A percentile compares a stretch with the other conserved stretches of the same genome.
Conservation (phyloP, 805 yeast species). For the Yamadazyma phyllophila region DNA sequence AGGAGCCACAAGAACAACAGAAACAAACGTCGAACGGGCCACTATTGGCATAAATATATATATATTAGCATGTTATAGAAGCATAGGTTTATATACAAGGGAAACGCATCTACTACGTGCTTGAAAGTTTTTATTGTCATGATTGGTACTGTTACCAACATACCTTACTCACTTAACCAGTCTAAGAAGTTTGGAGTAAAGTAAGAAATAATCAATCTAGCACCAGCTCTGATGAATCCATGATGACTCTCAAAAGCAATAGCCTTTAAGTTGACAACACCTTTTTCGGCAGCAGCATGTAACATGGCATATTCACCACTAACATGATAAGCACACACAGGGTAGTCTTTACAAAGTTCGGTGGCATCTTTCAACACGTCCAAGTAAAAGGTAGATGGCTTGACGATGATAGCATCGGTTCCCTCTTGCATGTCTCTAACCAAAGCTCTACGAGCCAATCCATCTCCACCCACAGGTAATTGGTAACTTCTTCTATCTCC, state of each 20-base stretch:
- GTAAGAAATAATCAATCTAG: constrained; percentile 84
- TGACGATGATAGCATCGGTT: constrained; percentile 91
- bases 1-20: not conserved
- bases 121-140: not conserved
- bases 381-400: constrained; percentile 93
- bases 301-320: constrained; percentile 97
- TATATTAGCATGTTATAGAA: not conserved
- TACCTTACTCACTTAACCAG: constrained; percentile 63
- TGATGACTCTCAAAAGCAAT: constrained; percentile 85
- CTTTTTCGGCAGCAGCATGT: constrained; percentile 97
- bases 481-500: constrained; percentile 95
- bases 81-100: not conserved
- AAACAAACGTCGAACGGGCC: not conserved
- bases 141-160: too few species aligned
- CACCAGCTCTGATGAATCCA: constrained; percentile 95
- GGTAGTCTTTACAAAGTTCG: constrained; percentile 75
- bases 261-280: constrained; percentile 78
- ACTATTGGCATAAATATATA: not conserved
- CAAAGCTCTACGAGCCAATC: constrained; percentile 90
- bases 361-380: constrained; percentile 90
- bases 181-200: constrained; percentile 95
- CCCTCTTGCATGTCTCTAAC: constrained; percentile 87
- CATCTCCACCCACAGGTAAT: constrained; percentile 88
- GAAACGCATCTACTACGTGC: not conserved
- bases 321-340: constrained; percentile 93